phyloP scores from a whole-genome alignment of 2,329 filamentous ascomycete species.

The Sclerotinia glacialis region DNA sequence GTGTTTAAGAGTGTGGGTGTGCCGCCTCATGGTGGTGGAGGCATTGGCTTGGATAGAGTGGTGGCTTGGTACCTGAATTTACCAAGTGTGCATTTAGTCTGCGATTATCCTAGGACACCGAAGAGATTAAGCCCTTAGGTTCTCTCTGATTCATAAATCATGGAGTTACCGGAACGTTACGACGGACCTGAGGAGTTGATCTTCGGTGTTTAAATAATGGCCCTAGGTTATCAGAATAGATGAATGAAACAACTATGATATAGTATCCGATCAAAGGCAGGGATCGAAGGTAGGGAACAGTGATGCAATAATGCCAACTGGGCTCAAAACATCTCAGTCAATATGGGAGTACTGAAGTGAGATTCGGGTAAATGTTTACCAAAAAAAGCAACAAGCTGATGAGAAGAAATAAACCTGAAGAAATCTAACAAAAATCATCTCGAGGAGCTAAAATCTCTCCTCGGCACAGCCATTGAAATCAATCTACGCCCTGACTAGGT shows the following conservation, averaged over 20 bases:
- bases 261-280: not conserved
- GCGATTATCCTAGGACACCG: slow-evolving; percentile 58
- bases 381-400: too few relatives aligned
- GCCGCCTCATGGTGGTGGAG: slow-evolving; percentile 86
- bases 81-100: slow-evolving; percentile 57
- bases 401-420: too few relatives aligned
- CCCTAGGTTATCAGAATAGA: not conserved
- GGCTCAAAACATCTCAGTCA: not conserved
- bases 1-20: slow-evolving; percentile 78
- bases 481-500: too few relatives aligned
- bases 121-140: slow-evolving; percentile 54
- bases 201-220: not conserved
- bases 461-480: too few relatives aligned
- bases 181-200: not conserved
- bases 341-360: not conserved
- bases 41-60: slow-evolving; percentile 85
- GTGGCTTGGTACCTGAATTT: slow-evolving; percentile 63
- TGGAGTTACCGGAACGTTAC: not conserved
- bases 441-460: too few relatives aligned
- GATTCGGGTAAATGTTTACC: not conserved
- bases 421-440: too few relatives aligned
- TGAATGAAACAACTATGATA: not conserved
- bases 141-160: not conserved
- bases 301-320: not conserved
- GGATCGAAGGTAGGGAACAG: not conserved